Evolutionary conservation across 306 rosid species (phyloP).

Genomic region (Glycyrrhiza uralensis): DNA sequence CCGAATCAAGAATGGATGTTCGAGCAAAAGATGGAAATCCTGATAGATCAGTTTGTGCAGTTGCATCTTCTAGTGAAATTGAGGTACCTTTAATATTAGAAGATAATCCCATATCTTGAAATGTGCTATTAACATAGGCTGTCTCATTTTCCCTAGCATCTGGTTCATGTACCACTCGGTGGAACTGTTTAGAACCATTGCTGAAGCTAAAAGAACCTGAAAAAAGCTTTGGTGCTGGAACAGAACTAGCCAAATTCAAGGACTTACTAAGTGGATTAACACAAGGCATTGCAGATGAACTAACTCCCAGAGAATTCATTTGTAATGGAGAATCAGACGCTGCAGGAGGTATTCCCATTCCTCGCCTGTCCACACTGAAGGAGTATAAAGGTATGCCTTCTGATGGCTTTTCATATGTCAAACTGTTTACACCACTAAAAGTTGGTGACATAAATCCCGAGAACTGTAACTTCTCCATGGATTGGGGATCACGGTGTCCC

Average conservation of each 20-base stretch:
- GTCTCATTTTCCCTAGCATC: conserved; percentile 85
- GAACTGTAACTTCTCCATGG: conserved; percentile 73
- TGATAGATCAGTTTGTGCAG: conserved; percentile 56
- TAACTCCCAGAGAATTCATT: conserved; percentile 66
- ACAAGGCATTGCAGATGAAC: conserved; percentile 93
- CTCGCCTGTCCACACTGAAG: conserved; percentile 78
- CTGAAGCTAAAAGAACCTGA: conserved; percentile 77
- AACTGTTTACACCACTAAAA: conserved; percentile 70
- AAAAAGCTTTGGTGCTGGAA: conserved; percentile 87
- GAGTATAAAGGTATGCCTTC: conserved; percentile 96
- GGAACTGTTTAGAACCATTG: conserved; percentile 88
- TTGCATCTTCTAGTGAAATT: conserved; percentile 53
- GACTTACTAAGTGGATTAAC: conserved; percentile 81
- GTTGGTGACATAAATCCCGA: conserved; percentile 89
- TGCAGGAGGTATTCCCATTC: conserved; percentile 63
- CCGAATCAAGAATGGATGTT: conserved; percentile 73
- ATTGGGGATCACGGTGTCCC: conserved; percentile 60
- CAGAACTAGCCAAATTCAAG: conserved; percentile 83
- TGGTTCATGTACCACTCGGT: conserved; percentile 97
- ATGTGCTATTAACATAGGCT: conserved; percentile 48
- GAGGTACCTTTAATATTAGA: conserved; percentile 54
- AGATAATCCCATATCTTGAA: conserved; percentile 69
- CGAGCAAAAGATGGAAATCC: conserved; percentile 65
- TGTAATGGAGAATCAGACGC: conserved; percentile 79
- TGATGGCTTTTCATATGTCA: conserved; percentile 74